Base-by-base conservation (phyloP, 2,329 filamentous ascomycete genomes). In the Drechslerella coelobrocha region DNA sequence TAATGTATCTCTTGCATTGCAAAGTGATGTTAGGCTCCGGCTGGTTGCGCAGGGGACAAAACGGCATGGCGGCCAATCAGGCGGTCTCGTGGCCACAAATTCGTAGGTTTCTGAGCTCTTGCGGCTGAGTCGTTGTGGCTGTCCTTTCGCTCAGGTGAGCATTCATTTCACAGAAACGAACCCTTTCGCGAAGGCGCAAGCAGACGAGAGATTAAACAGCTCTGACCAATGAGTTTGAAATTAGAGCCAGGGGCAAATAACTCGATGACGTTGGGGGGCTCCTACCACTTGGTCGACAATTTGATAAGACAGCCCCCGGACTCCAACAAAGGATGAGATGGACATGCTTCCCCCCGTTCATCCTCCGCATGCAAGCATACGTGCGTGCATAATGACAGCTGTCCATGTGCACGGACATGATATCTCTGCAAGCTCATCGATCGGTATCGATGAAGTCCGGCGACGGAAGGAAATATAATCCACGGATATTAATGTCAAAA, bases 51-150 rank as follows among this genome's bases (percentile, higher is more conserved):
- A 61, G 55, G 55, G 48, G 54, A 43, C 31, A 24, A 55, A 41
- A 53, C 31, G 48, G 43, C 23, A 61, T 41, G 56, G 34, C 29
- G 19, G 19, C 63, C 63, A 68, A 68, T 68, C 50, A 68, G 26
- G 41, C n/a, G 56, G 41, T 37, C 37, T 61, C 50, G 31, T 52
- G 63, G 56, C 55, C 55, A 61, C 63, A 61, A 55, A 68, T 55
- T 68, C 17, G 34, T n/a, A 39, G 12, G 34, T 39, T n/a, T 39
- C 12, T 10, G 34, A 10, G 12, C 12, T 7, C 2, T 14, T 39
- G 56, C 50, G 63, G 63, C 63, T 68, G 63, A 68, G 63, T 51
- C 27, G 24, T 48, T 50, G 63, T 68, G 63, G 63, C 63, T 68
- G 55, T n/a, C n/a, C n/a, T 52, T 52, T 43, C 14, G 23, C 55